Evolutionary conservation across 2,329 filamentous ascomycete genomes (phyloP), one percentile per base, ranked within the genome.

Genomic region (Metarhizium humberi): DNA sequence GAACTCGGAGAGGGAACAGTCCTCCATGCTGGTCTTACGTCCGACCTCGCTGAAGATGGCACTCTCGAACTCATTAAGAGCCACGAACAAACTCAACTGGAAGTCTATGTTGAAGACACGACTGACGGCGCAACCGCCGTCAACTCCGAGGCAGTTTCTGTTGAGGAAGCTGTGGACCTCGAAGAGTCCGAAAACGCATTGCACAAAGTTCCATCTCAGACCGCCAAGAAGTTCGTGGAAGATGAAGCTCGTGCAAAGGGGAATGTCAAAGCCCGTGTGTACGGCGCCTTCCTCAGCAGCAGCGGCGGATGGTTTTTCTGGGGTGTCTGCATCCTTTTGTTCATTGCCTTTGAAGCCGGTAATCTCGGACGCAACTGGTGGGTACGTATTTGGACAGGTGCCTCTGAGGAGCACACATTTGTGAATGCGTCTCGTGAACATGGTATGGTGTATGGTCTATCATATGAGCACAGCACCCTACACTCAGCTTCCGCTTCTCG

Each of bases 181-280:
- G 66, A 69, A n/a, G 73, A 69, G n/a, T 61, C 60, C 13, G 53
- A 53, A 13, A 66, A 71, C 20, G 68, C 71, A 2, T 67, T 82
- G 43, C 74, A 75, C 51, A 82, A 81, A 62, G 67, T 78, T 0
- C 64, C 74, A 2, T 78, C 78, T 3, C 80, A 80, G 64, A 69
- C 70, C 5, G 78, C 82, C 0, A 84, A 83, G 60, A 87, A 90
- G 67, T 92, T 92, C 60, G 81, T 88, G 30, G 84, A 90, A 64
- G 87, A 90, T 3, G 89, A 94, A 67, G 74, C 73, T n/a, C 79
- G 84, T 55, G 86, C 90, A 64, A 79, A 79, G 53, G 89, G 89
- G 1, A 79, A 84, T 5, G 82, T 92, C 36, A 85, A 85, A 61
- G 75, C 75, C 25, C 75, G 75, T 6, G 78, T 92, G n/a, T 92